Evolutionary conservation across 2,329 filamentous ascomycete genomes (phyloP).

Genomic region (Venturia effusa): DNA sequence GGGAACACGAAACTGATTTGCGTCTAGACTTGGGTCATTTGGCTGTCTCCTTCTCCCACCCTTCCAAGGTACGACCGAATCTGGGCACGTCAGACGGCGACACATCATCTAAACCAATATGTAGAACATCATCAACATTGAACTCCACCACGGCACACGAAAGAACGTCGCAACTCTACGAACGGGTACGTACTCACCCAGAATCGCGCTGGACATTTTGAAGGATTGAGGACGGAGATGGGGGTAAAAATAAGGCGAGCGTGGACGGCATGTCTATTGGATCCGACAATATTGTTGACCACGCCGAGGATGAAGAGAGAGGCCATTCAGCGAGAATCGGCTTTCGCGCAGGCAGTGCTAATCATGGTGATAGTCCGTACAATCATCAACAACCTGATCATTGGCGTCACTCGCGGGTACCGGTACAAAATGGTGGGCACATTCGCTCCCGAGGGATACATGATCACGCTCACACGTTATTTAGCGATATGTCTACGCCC

Average conservation of each 20-base stretch:
- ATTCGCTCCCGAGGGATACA: too few species aligned
- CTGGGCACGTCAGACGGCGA: not conserved
- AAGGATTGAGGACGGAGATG: not conserved
- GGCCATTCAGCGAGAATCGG: not conserved
- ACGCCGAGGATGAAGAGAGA: not conserved
- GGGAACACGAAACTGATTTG: not conserved
- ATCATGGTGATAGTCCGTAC: constrained; percentile 87
- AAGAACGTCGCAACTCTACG: constrained; percentile 73
- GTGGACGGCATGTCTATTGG: not conserved
- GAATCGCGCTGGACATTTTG: not conserved
- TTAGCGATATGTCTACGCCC: constrained; percentile 91
- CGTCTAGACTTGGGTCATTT: constrained; percentile 71
- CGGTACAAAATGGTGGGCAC: constrained; percentile 86
- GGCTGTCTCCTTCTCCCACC: constrained; percentile 87
- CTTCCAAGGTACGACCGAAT: constrained; percentile 44
- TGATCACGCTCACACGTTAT: too few species aligned
- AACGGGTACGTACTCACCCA: not conserved
- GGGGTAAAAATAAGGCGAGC: not conserved
- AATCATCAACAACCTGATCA: constrained; percentile 97
- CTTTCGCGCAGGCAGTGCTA: not conserved
- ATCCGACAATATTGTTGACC: not conserved
- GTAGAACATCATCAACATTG: constrained; percentile 74
- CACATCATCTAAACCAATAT: not conserved
- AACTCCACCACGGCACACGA: constrained; percentile 96
- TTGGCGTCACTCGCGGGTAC: constrained; percentile 97